These are phyloP conservation scores for Penicillium freii DNA, from an alignment of 2,329 filamentous ascomycete species.

Conservation along the genomic window DNA sequence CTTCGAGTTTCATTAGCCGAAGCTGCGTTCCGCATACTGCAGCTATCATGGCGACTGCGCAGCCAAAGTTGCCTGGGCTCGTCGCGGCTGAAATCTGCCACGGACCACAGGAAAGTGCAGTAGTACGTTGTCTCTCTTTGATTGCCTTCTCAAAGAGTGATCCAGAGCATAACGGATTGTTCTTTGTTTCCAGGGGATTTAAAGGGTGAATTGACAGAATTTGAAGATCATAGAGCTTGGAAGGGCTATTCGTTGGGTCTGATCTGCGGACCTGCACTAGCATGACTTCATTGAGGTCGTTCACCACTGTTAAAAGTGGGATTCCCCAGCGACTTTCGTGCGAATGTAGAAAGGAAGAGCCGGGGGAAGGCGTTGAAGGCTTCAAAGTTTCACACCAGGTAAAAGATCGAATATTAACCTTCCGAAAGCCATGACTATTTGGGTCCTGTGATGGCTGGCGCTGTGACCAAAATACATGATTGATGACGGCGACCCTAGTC, in stretches of 20 bases:
- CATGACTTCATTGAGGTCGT: slow-evolving; percentile 41
- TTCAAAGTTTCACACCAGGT: slow-evolving; percentile 40
- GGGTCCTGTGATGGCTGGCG: slow-evolving; percentile 29
- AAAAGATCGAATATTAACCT: slow-evolving; percentile 42
- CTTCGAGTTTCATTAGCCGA: slow-evolving; percentile 25
- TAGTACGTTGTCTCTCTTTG: slow-evolving; percentile 24
- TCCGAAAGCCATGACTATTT: slow-evolving; percentile 25
- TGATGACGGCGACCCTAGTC: slow-evolving; percentile 54
- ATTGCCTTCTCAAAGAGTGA: slow-evolving; percentile 34
- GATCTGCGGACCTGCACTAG: slow-evolving; percentile 29
- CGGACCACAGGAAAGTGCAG: slow-evolving; percentile 33
- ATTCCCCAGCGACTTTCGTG: slow-evolving; percentile 36
- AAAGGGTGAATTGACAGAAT: slow-evolving; percentile 28
- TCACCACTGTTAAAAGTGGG: slow-evolving; percentile 37
- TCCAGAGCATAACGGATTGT: slow-evolving; percentile 19
- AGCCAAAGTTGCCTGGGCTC: slow-evolving; percentile 2
- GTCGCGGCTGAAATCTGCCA: slow-evolving; percentile 26
- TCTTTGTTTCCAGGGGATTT: background rate
- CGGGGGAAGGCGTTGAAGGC: slow-evolving; percentile 10
- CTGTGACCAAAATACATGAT: slow-evolving; percentile 47
- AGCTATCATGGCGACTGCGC: slow-evolving; percentile 28
- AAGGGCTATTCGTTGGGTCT: background rate
- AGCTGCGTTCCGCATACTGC: slow-evolving; percentile 31
- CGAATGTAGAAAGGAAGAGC: slow-evolving; percentile 5
- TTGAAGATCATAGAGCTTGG: slow-evolving; percentile 22